A percentile compares a stretch with the other conserved stretches of the same genome.
phyloP scores from a whole-genome alignment of 2,329 filamentous ascomycete genomes.

The Thielaviopsis populi region DNA sequence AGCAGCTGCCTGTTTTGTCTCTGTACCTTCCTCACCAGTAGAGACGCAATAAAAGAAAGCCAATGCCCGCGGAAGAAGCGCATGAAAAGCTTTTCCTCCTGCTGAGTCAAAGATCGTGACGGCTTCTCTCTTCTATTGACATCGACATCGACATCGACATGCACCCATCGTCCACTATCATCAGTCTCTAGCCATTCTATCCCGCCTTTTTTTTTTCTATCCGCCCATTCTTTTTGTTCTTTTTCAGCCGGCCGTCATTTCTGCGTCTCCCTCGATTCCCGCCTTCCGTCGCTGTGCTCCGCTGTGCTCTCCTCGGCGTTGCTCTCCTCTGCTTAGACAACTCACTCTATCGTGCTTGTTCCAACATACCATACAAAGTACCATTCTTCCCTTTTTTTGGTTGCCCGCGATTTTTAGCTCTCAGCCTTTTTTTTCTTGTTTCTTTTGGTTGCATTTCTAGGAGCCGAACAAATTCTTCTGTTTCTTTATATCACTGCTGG shows the following conservation, averaged over 20 bases:
- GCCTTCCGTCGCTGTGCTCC: not conserved
- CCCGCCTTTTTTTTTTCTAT: not conserved
- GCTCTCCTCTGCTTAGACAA: not conserved
- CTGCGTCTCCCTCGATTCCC: not conserved
- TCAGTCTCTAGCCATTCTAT: not conserved
- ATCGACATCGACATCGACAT: no score
- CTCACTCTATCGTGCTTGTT: conserved; percentile 8
- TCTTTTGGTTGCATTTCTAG: conserved; percentile 9
- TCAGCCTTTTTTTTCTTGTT: not conserved
- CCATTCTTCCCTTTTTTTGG: conserved; percentile 10
- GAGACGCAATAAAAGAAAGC: not conserved
- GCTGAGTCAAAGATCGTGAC: not conserved
- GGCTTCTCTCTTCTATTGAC: no score
- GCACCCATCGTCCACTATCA: not conserved
- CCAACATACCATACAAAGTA: conserved; percentile 16
- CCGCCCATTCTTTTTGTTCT: not conserved
- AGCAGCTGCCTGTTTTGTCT: no score
- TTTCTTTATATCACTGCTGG: not conserved
- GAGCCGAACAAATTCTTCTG: not conserved
- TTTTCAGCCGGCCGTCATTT: not conserved
- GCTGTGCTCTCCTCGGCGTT: not conserved
- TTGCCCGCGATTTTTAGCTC: not conserved
- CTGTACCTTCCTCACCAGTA: not conserved
- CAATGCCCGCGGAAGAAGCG: not conserved
- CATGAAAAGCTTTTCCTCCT: not conserved